Conservation (phyloP, 139 green algal species). For the Bryopsis sp. region DNA sequence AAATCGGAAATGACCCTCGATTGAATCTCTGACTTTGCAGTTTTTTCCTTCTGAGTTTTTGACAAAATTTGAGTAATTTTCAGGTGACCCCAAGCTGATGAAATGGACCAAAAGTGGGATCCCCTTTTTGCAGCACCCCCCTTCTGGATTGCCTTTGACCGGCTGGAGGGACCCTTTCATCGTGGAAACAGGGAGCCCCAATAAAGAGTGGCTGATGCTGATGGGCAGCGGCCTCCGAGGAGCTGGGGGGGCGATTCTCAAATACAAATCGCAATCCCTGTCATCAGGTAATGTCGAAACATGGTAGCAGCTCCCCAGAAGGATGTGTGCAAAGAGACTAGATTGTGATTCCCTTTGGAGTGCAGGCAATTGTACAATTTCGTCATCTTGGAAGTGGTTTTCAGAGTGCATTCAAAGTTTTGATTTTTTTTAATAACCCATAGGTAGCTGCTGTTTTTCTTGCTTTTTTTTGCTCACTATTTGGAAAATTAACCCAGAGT, state of each 20-base stretch:
- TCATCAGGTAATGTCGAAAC: constrained; percentile 9
- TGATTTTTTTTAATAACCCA: background rate
- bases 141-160: constrained; percentile 33
- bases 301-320: background rate
- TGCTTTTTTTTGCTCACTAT: background rate
- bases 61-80: background rate
- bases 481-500: background rate
- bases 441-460: background rate
- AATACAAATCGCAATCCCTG: constrained; percentile 24
- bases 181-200: constrained; percentile 27
- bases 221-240: constrained; percentile 60
- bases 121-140: constrained; percentile 43
- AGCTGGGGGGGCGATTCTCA: constrained; percentile 43
- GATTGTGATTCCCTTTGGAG: constrained; percentile 16
- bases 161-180: constrained; percentile 76
- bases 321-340: constrained; percentile 19
- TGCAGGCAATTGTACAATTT: background rate
- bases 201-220: constrained; percentile 47
- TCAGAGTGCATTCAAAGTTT: background rate
- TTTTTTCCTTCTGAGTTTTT: background rate
- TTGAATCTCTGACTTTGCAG: background rate
- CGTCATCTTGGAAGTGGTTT: too few species aligned
- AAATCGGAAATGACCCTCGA: background rate
- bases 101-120: constrained; percentile 45
- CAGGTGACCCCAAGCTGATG: constrained; percentile 44